Conservation (phyloP, 306 rosid species). For the Prosopis cineraria region DNA sequence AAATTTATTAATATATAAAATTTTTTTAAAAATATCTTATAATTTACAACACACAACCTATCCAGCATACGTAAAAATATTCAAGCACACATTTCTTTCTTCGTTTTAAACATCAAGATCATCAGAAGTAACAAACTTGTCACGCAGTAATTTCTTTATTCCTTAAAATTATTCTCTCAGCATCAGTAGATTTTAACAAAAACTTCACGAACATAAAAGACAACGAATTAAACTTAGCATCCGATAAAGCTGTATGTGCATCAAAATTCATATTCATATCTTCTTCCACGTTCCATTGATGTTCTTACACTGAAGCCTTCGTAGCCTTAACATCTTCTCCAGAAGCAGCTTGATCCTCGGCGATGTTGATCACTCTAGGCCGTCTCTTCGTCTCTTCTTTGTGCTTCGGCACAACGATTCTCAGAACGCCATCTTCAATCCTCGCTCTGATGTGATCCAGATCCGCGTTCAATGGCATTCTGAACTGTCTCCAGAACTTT, state of each 20-base stretch:
- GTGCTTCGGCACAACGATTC: constrained; percentile 44
- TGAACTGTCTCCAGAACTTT: constrained; percentile 54
- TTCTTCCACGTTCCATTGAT: neutral
- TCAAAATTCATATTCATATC: neutral
- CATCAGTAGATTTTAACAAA: neutral
- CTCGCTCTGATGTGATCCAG: constrained; percentile 43
- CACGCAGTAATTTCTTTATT: too few relatives aligned
- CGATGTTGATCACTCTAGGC: constrained; percentile 39
- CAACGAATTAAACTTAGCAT: neutral
- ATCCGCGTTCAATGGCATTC: constrained; percentile 45
- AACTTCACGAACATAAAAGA: neutral
- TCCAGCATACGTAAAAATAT: too few relatives aligned
- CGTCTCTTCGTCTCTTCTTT: constrained; percentile 42
- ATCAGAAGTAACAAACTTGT: too few relatives aligned
- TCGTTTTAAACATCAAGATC: too few relatives aligned
- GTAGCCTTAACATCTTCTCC: constrained; percentile 39
- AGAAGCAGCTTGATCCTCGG: neutral
- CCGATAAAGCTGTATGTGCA: neutral
- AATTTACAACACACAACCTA: too few relatives aligned
- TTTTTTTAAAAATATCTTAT: too few relatives aligned
- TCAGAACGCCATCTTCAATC: constrained; percentile 29
- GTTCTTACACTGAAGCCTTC: neutral
- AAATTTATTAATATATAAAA: too few relatives aligned
- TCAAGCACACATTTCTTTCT: too few relatives aligned
- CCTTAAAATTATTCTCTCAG: too few relatives aligned